Evolutionary conservation across 139 green algal genomes (phyloP).

Genomic region (Volvox africanus): DNA sequence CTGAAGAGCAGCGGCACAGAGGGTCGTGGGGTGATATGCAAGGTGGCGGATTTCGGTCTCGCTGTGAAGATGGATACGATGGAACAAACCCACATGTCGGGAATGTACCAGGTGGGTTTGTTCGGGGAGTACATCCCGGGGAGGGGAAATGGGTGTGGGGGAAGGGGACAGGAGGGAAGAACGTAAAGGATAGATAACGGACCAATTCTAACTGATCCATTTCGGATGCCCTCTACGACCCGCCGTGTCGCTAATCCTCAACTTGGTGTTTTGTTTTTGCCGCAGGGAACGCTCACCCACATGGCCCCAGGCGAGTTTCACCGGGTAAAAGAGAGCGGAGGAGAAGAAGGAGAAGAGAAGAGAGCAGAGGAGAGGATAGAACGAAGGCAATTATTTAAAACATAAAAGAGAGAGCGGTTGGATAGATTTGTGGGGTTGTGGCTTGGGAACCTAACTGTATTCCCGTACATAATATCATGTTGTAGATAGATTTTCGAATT

Average conservation of each 20-base stretch:
- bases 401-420: no score
- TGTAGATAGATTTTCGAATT: no score
- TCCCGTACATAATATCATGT: no score
- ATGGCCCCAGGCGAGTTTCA: constrained; percentile 48
- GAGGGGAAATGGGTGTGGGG: neutral
- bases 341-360: no score
- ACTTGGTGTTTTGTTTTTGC: no score
- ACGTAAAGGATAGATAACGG: neutral
- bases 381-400: no score
- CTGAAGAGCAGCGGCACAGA: constrained; percentile 63
- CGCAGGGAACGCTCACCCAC: constrained; percentile 59
- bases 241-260: neutral
- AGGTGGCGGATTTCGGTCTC: constrained; percentile 73
- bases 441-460: no score
- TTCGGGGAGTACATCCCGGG: neutral
- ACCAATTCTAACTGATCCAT: no score
- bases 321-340: no score
- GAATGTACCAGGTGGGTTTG: constrained; percentile 57
- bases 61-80: constrained; percentile 62
- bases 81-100: constrained; percentile 65
- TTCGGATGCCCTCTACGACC: no score
- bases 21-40: constrained; percentile 56
- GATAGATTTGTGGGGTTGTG: no score
- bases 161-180: neutral
- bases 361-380: no score